Evolutionary conservation across 768 basidiomycete species (phyloP), one percentile per base, ranked within the genome.

Genomic region (Exidia glandulosa): DNA sequence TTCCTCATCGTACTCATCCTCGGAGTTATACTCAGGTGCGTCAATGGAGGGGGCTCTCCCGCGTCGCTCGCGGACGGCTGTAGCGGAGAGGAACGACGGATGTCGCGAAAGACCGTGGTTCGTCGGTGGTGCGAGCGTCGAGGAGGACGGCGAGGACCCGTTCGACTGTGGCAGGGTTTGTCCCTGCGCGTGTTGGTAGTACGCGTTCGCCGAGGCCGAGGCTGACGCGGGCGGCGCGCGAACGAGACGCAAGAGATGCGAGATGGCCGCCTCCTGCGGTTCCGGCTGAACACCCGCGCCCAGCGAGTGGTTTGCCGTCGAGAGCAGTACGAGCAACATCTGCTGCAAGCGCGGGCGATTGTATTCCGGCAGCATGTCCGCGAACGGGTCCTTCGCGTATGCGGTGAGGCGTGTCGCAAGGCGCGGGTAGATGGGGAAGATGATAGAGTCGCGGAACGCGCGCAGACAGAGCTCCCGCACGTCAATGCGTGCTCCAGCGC

Each of bases 381-480:
- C 73, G 45, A 81, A 74, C 48, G 74, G 77, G 54, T 86, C 86
- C 60, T 85, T 81, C 32, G 76, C 72, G 9, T 33, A 25, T 27
- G 57, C n/a, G 33, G 32, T 80, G 33, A 90, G 75, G 13, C 84
- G 78, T 2, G 75, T 70, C 48, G 83, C 77, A 13, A 91, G 71
- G 9, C 81, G 75, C 57, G 79, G 67, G 56, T 76, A 81, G 19
- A 87, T 73, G 0, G 89, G 87, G 23, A 88, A 74, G 34, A 92
- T 82, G 60, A 92, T 83, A 59, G 80, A 81, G 72, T 93, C 90
- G 31, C 90, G 82, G 69, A 93, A 93, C 7, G 86, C 82, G 45
- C 83, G 80, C 29, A 93, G 76, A 5, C 88, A 87, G n/a, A 92
- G 79, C 5, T 82, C 82, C 32, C 90, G 84, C 29, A 92, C 88